These are phyloP conservation scores for Capsella rubella DNA, from an alignment of 441 rosid genomes.

Conservation along the genomic window DNA sequence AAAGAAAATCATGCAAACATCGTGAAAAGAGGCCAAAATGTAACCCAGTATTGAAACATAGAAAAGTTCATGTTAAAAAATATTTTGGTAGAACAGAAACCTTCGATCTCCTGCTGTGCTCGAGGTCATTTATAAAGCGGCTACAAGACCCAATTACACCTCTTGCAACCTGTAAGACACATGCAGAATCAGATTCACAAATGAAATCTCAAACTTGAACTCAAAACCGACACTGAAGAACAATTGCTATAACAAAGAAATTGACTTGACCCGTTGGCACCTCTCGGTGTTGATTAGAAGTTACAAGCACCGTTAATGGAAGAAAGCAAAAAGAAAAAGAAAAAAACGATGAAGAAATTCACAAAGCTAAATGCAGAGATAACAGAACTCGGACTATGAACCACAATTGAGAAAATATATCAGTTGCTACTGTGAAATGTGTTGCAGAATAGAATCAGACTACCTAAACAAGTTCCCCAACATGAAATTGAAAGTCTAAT, in stretches of 20 bases:
- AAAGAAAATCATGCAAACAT: constrained; percentile 20
- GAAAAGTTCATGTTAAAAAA: constrained; percentile 3
- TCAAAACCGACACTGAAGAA: neutral
- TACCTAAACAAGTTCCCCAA: constrained; percentile 5
- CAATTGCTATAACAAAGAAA: neutral
- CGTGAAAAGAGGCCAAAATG: neutral
- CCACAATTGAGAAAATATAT: neutral
- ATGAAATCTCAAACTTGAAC: constrained; percentile 18
- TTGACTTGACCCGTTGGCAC: neutral
- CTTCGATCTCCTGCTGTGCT: constrained; percentile 43
- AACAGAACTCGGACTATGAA: constrained; percentile 9
- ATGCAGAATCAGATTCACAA: constrained; percentile 15
- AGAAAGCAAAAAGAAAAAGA: too few species aligned
- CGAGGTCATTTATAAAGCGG: constrained; percentile 42
- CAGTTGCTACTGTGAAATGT: neutral
- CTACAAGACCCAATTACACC: constrained; percentile 34
- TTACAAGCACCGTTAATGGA: too few species aligned
- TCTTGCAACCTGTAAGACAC: constrained; percentile 31
- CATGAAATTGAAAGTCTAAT: neutral
- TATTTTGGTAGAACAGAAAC: constrained; percentile 18
- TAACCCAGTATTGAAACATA: neutral
- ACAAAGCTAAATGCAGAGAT: neutral
- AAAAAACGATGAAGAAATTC: too few species aligned
- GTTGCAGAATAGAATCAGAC: neutral
- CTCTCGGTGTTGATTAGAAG: too few species aligned